Conservation (phyloP, 1,284 basidiomycete species). For the Crepidotus sp. region DNA sequence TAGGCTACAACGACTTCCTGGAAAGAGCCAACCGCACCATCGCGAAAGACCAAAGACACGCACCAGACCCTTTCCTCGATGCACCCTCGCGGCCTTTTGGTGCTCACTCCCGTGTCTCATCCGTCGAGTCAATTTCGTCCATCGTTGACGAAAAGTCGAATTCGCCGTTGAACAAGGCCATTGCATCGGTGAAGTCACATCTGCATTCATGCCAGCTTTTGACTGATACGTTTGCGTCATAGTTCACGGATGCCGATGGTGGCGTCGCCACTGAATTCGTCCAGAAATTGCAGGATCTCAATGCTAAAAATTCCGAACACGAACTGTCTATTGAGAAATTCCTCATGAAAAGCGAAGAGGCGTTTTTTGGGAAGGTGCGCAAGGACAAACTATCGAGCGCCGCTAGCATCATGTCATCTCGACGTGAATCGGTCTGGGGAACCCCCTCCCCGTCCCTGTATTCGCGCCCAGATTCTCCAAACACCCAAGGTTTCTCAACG, state of each 20-base stretch:
- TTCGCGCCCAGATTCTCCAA: slow-evolving; percentile 69
- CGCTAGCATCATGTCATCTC: slow-evolving; percentile 67
- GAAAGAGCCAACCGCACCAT: slow-evolving; percentile 78
- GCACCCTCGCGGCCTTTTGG: slow-evolving; percentile 70
- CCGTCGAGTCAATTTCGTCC: slow-evolving; percentile 80
- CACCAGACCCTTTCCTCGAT: slow-evolving; percentile 80
- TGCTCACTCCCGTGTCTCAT: slow-evolving; percentile 68
- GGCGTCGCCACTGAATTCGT: slow-evolving; percentile 86
- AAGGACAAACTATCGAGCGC: slow-evolving; percentile 77
- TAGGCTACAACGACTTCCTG: slow-evolving; percentile 68
- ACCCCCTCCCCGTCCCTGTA: slow-evolving; percentile 62
- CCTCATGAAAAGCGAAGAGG: slow-evolving; percentile 84
- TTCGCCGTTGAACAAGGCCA: slow-evolving; percentile 87
- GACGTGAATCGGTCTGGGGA: slow-evolving; percentile 76
- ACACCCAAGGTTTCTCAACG: slow-evolving; percentile 38
- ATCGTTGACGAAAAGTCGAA: slow-evolving; percentile 85
- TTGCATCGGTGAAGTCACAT: slow-evolving; percentile 53
- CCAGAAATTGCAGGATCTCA: slow-evolving; percentile 71
- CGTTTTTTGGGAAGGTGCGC: slow-evolving; percentile 83
- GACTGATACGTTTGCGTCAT: slow-evolving; percentile 2
- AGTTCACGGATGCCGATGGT: slow-evolving; percentile 90
- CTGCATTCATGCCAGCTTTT: not conserved
- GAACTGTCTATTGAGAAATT: slow-evolving; percentile 89
- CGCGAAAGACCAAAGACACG: slow-evolving; percentile 64
- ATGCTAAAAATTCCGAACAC: slow-evolving; percentile 79